Base-by-base conservation (phyloP, 306 rosid species). In the Glycine soja region DNA sequence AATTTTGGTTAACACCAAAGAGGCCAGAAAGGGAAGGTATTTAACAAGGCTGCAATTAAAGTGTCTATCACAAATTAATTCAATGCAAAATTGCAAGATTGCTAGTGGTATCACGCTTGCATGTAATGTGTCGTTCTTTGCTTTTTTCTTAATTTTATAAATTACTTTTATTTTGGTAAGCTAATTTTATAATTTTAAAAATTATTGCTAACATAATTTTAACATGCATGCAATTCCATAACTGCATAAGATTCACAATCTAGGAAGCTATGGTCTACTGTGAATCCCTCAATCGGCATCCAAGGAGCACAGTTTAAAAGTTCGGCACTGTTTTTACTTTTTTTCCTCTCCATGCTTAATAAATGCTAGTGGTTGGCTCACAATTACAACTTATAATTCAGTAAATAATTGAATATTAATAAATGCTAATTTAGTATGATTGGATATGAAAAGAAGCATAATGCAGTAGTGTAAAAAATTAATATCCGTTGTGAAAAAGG, bases 301-400 rank as follows among this genome's bases (percentile, higher is more conserved):
- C 62, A 45, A n/a, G n/a, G 57, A 18, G 57, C 32, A 56, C 8
- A 46, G 58, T 50, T 58, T 53, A 16, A 64, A 70, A 74, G 68
- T 51, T 74, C 36, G 3, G 0, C 14, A 18, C 43, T 9, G 81
- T 24, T 80, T 61, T 15, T 5, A 75, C 71, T 3, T 58, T 64
- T 52, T 50, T 38, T 24, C 30, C 57, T 77, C 57, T 80, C 10
- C 16, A 10, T 54, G 5, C n/a, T 54, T 76, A 75, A 84, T 76
- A 75, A 84, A 84, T 84, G 84, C 78, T 51, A 52, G 78, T 10
- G 32, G 70, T 56, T 74, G 73, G 77, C 74, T 24, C 30, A 24
- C 1, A 24, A 24, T 24, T 1, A 24, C 30, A 24, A 24, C 30
- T 58, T 12, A 66, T 56, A 52, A 80, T 19, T 64, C 6, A 66